Evolutionary conservation across 2,329 filamentous ascomycete species (phyloP), one percentile per base, ranked within the genome.

Genomic region (Metarhizium guizhouense): DNA sequence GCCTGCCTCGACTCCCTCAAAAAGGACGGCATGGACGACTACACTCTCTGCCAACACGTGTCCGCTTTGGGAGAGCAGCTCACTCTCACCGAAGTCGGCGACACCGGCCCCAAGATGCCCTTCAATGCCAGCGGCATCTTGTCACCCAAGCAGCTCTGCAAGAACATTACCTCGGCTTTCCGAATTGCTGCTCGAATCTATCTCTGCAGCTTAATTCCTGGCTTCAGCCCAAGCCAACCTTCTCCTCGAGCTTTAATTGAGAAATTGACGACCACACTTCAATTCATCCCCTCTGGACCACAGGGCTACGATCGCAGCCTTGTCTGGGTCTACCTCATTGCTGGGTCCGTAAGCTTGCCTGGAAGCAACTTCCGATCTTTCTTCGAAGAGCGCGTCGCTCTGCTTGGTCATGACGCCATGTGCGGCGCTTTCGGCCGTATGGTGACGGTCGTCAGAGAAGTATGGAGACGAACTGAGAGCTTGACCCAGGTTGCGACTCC

Each of bases 1-100:
- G 90, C 93, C 54, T 97, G 94, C 72, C 84, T 99, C 54, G 94
- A 97, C 70, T 88, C 89, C 3, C 82, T 96, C 60, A 95, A 94
- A 77, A 75, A 78, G 43, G 84, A 88, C 58, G 88, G 88, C 63
- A 90, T 94, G 75, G 88, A 95, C 63, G 86, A 94, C 66, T 85
- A 94, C 61, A 83, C 85, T 52, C 83, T 97, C 48, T 96, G 92
- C 80, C 83, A 87, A 58, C 93, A 96, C 71, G 90, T 97, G 43
- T 85, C 87, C 59, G 84, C 87, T n/a, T 84, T 97, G 6, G 93
- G 90, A 49, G 82, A 88, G 65, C 90, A 95, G 69, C 89, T 97
- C 64, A 87, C 87, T 63, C 76, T 87, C 59, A 95, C 89, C 8
- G 92, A 96, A 73, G 73, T 79, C 43, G 76, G 75, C 59, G 81